These are phyloP conservation scores for Dothidotthia symphoricarpi DNA, from an alignment of 2,329 filamentous ascomycete species.

Conservation along the genomic window DNA sequence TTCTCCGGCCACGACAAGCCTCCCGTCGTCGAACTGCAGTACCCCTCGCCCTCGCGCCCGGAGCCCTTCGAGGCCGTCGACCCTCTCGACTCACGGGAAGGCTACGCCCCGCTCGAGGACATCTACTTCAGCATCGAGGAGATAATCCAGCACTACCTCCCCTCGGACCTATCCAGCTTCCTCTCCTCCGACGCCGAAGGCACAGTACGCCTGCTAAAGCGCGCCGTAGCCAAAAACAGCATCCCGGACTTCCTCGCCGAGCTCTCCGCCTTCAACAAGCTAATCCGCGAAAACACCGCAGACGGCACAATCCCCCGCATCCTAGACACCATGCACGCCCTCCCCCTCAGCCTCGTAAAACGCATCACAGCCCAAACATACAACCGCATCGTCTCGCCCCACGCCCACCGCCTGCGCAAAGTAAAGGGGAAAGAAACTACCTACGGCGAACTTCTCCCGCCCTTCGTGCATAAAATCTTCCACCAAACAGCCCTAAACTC, in stretches of 20 bases:
- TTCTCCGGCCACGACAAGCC: slow-evolving; percentile 48
- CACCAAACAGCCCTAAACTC: slow-evolving; percentile 75
- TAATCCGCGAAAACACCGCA: slow-evolving; percentile 63
- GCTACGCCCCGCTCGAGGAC: slow-evolving; percentile 65
- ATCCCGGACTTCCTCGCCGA: slow-evolving; percentile 68
- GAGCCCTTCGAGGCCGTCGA: slow-evolving; percentile 53
- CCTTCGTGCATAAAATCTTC: slow-evolving; percentile 81
- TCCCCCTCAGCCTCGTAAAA: slow-evolving; percentile 66
- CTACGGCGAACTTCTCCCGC: slow-evolving; percentile 87
- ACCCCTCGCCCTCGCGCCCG: slow-evolving; percentile 70
- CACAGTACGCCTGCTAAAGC: slow-evolving; percentile 72
- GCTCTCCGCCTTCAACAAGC: slow-evolving; percentile 73
- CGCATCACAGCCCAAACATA: slow-evolving; percentile 87
- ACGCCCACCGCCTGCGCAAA: slow-evolving; percentile 76
- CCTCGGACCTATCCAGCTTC: slow-evolving; percentile 62
- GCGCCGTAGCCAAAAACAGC: slow-evolving; percentile 67
- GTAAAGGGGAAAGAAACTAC: slow-evolving; percentile 92
- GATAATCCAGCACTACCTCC: slow-evolving; percentile 71
- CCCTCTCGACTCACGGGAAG: slow-evolving; percentile 24
- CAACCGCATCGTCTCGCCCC: slow-evolving; percentile 85
- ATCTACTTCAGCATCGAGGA: slow-evolving; percentile 64
- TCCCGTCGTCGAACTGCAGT: slow-evolving; percentile 68
- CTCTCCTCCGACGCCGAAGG: slow-evolving; percentile 73
- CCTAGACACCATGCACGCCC: slow-evolving; percentile 64
- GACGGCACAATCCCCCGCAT: slow-evolving; percentile 71